Evolutionary conservation across 164 flowering plant species (phyloP).

Genomic region (Taxillus chinensis): DNA sequence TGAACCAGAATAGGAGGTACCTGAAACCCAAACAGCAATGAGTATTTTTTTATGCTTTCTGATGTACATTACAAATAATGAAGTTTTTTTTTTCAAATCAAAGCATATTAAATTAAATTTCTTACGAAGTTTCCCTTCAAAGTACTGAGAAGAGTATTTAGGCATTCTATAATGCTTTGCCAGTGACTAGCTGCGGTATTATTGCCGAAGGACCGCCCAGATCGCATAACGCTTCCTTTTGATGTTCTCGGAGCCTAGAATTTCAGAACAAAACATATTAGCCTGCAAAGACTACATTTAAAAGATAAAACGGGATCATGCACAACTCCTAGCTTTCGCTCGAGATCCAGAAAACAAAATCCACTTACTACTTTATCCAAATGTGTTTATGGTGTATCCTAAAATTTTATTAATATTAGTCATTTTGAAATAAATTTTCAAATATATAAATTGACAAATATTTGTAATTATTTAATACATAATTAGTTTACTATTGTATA

Average conservation of each 20-base stretch:
- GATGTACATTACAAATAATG: background rate
- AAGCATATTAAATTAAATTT: background rate
- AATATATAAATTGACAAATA: too few species aligned
- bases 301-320: too few species aligned
- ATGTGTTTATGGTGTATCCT: too few species aligned
- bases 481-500: too few species aligned
- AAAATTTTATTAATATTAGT: too few species aligned
- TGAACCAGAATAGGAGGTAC: slow-evolving; percentile 49
- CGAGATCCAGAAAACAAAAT: too few species aligned
- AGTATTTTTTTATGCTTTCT: background rate
- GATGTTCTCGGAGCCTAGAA: background rate
- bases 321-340: too few species aligned
- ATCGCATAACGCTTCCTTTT: background rate
- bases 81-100: background rate
- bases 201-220: slow-evolving; percentile 5
- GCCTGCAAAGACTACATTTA: too few species aligned
- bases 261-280: background rate
- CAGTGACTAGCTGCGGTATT: slow-evolving; percentile 2
- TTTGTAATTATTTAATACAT: too few species aligned
- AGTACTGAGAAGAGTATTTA: background rate
- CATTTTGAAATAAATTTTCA: too few species aligned
- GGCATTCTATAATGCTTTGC: slow-evolving; percentile 2
- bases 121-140: background rate
- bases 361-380: too few species aligned
- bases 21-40: slow-evolving; percentile 21